These are phyloP conservation scores for Talaromyces atroroseus DNA, from an alignment of 2,329 filamentous ascomycete species.

Conservation along the genomic window DNA sequence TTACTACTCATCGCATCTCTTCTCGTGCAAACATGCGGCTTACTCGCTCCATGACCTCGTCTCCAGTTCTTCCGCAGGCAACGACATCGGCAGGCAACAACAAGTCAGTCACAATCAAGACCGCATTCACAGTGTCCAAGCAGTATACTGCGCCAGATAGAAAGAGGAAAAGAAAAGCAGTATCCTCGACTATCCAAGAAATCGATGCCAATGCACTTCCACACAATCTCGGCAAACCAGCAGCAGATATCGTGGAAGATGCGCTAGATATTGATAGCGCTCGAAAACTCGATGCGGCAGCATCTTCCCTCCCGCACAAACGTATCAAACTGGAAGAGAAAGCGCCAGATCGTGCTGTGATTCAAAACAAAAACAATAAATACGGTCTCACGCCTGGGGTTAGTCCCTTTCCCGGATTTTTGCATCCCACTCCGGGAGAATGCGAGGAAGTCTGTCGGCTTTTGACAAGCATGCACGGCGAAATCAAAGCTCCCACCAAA, in stretches of 20 bases:
- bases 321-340: constrained; percentile 11
- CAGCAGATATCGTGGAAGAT: neutral
- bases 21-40: constrained; percentile 9
- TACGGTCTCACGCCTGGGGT: constrained; percentile 53
- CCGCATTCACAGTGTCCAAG: constrained; percentile 3
- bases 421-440: constrained; percentile 60
- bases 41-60: constrained; percentile 25
- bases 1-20: neutral
- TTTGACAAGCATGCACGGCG: constrained; percentile 61
- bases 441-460: constrained; percentile 65
- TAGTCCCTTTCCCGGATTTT: constrained; percentile 62
- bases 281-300: neutral
- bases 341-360: constrained; percentile 2
- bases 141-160: constrained; percentile 22
- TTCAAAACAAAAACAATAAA: constrained; percentile 19
- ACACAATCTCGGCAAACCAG: constrained; percentile 49
- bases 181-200: constrained; percentile 2
- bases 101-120: neutral
- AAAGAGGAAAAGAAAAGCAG: constrained; percentile 22
- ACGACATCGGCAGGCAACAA: constrained; percentile 22
- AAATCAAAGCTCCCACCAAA: constrained; percentile 57
- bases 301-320: neutral
- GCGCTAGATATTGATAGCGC: neutral
- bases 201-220: constrained; percentile 44
- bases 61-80: constrained; percentile 23